Conservation (phyloP, 371 early-diverging fungal genomes). For the Fennellomyces sp. region DNA sequence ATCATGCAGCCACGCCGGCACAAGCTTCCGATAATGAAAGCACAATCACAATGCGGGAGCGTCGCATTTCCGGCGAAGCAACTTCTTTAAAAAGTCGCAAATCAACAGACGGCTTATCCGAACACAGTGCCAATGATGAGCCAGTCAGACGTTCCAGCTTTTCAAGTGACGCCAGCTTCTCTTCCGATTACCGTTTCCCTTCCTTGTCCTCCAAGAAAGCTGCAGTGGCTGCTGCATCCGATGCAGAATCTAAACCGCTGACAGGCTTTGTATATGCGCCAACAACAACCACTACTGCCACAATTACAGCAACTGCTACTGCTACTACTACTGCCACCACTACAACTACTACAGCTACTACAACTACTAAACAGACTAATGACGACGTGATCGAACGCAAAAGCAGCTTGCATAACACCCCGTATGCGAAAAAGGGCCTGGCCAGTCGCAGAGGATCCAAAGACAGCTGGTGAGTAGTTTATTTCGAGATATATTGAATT, state of each 20-base stretch:
- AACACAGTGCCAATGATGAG: neutral
- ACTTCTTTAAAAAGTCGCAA: neutral
- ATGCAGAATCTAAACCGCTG: slow-evolving; percentile 8
- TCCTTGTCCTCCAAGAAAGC: slow-evolving; percentile 8
- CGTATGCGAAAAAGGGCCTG: slow-evolving; percentile 8
- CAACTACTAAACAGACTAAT: neutral
- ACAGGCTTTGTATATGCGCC: slow-evolving; percentile 38
- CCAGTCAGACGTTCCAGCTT: slow-evolving; percentile 8
- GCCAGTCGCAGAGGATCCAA: slow-evolving; percentile 39
- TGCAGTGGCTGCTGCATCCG: neutral
- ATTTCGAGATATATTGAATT: no score
- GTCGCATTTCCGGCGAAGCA: neutral
- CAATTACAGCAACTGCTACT: neutral
- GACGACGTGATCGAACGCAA: slow-evolving; percentile 8
- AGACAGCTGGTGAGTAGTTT: slow-evolving; percentile 38
- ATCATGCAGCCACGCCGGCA: neutral
- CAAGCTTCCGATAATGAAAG: neutral
- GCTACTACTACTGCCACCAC: neutral
- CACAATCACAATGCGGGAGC: slow-evolving; percentile 2
- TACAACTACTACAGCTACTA: neutral
- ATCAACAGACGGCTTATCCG: neutral
- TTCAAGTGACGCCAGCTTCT: slow-evolving; percentile 11
- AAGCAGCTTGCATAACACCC: slow-evolving; percentile 3
- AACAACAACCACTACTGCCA: slow-evolving; percentile 8
- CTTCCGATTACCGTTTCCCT: slow-evolving; percentile 10